These are phyloP conservation scores for Cryptosporidium sp. DNA, from an alignment of 169 alveolate genomes.

Conservation along the genomic window DNA sequence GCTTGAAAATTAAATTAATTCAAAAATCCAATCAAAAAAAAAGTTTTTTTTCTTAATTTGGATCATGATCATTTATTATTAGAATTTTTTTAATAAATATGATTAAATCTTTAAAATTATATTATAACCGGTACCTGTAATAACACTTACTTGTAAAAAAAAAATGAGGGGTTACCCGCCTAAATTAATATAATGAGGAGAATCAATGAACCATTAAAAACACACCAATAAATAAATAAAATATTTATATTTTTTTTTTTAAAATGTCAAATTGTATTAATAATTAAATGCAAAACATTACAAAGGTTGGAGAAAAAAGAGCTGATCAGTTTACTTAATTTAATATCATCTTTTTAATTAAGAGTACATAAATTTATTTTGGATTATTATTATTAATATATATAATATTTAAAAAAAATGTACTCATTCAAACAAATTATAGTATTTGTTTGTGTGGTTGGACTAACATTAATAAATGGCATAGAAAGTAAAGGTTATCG, in stretches of 20 bases:
- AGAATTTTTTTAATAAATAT: too few species aligned
- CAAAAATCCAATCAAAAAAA: too few species aligned
- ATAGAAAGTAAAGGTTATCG: conserved; percentile 49
- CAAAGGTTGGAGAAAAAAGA: background rate
- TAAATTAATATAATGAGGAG: background rate
- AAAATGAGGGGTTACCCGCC: background rate
- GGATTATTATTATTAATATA: background rate
- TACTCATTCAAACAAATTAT: background rate
- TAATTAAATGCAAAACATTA: background rate
- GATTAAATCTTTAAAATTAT: too few species aligned
- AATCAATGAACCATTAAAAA: too few species aligned
- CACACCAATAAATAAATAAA: too few species aligned
- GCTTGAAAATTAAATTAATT: too few species aligned
- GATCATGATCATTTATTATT: background rate
- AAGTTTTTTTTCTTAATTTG: background rate
- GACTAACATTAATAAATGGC: background rate
- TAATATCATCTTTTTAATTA: background rate
- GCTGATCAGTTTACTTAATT: too few species aligned
- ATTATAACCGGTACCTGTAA: background rate
- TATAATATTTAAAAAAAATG: background rate
- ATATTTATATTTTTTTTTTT: too few species aligned
- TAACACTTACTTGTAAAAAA: background rate
- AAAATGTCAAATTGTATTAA: too few species aligned
- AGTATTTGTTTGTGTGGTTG: background rate
- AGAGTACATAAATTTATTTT: background rate